Base-by-base conservation (phyloP, 2,329 filamentous ascomycete species). In the Diaporthe sp. region DNA sequence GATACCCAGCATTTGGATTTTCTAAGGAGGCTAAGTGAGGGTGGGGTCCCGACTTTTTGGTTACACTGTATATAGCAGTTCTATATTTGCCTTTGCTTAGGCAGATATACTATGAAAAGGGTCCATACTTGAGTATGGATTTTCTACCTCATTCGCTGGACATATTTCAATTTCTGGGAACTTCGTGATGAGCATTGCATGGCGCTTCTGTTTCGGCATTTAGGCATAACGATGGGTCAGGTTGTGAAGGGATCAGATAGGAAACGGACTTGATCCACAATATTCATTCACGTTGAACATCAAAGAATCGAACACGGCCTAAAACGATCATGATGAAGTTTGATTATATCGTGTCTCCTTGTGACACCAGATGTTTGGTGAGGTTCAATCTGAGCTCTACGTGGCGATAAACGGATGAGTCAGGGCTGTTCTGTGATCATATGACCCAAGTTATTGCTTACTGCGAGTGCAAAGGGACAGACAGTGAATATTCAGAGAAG, bases 1-100 rank as follows among this genome's bases (percentile, higher is more conserved):
- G 70, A 77, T 77, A 74, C 74, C 74, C 76, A 68, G 55, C 68
- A 76, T 71, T 61, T 75, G 45, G 47, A 73, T 75, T 66, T 40
- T 68, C 64, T 54, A 2, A 19, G 45, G 64, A 68, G 67, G 66
- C 64, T 71, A 60, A 73, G 61, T 74, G 72, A 58, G 42, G 72
- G 64, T 57, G 42, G 69, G 58, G 42, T 60, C 52, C 72, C 8
- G 22, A 64, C 10, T 64, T 70, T 70, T 38, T 40, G 28, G 30
- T 58, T 30, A 40, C 25, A n/a, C 58, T 74, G 64, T 74, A 74
- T 25, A 69, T 70, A 74, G 30, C 55, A 54, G 45, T 42, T 68
- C 25, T 57, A 47, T 9, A 40, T 58, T 8, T 42, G 57, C 70
- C 70, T 72, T n/a, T 3, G 4, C 13, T 2, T 42, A 64, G 70